Percentiles rank a stretch among this genome's conserved stretches.
Evolutionary conservation across 495 filamentous ascomycete genomes (phyloP).

Genomic region (Aspergillus nanangensis): DNA sequence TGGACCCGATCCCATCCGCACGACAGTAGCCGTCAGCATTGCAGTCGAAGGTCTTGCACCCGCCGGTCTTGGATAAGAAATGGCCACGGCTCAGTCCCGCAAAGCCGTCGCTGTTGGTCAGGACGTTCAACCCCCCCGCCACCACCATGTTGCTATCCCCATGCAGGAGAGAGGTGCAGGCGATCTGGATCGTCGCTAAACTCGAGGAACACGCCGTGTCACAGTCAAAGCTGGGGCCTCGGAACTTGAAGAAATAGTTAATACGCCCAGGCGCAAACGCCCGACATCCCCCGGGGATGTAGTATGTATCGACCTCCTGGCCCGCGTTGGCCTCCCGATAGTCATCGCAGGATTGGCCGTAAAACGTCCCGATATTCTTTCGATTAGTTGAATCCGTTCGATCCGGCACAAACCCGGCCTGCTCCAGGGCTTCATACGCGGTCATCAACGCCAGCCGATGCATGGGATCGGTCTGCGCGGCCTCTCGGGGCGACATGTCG

Average conservation of each 20-base stretch:
- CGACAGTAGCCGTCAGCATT: slow-evolving; percentile 78
- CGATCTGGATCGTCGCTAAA: slow-evolving; percentile 75
- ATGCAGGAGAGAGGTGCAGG: slow-evolving; percentile 71
- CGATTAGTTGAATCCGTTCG: slow-evolving; percentile 74
- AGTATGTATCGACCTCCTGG: slow-evolving; percentile 88
- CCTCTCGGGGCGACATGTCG: slow-evolving; percentile 93
- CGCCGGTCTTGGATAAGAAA: slow-evolving; percentile 72
- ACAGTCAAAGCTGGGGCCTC: slow-evolving; percentile 75
- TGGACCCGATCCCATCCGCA: slow-evolving; percentile 62
- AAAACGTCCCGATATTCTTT: slow-evolving; percentile 83
- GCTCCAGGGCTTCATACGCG: slow-evolving; percentile 86
- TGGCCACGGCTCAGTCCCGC: slow-evolving; percentile 69
- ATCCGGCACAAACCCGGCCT: slow-evolving; percentile 86
- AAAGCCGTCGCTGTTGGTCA: slow-evolving; percentile 81
- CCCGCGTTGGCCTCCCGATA: slow-evolving; percentile 86
- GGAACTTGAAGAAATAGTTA: slow-evolving; percentile 82
- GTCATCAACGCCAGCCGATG: slow-evolving; percentile 77
- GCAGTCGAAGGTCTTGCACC: slow-evolving; percentile 75
- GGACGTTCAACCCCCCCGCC: slow-evolving; percentile 72
- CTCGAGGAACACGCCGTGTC: slow-evolving; percentile 89
- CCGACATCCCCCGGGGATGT: slow-evolving; percentile 82
- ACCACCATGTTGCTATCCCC: slow-evolving; percentile 82
- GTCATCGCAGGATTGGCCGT: slow-evolving; percentile 86
- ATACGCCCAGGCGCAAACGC: slow-evolving; percentile 85
- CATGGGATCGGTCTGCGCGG: slow-evolving; percentile 79